Base-by-base conservation (phyloP, 2,329 filamentous ascomycete genomes). In the Bipolaris gigantea region DNA sequence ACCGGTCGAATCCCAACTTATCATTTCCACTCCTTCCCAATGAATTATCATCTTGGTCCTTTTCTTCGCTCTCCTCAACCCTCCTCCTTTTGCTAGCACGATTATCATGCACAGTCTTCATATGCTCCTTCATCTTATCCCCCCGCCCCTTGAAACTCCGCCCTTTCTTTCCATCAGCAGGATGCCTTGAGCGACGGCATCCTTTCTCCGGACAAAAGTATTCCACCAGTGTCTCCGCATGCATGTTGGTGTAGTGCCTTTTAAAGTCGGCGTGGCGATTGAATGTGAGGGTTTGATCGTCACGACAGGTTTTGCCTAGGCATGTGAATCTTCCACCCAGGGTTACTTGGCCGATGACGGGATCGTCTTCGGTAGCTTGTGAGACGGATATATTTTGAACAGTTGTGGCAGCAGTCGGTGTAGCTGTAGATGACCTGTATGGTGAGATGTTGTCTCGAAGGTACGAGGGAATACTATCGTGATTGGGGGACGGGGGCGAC, bases 121-220 rank as follows among this genome's bases (percentile, higher is more conserved):
- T 27, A 46, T 71, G 69, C 38, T 71, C 69, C 7, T 62, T 55
- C 53, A 66, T 65, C 36, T 73, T 73, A 48, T 73, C 71, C 34
- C 61, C 69, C 7, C 71, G 52, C 0, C 47, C 53, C 2, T 64
- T 64, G 43, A 73, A 73, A 40, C 69, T 64, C 6, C 65, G 50
- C 0, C 68, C 65, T 25, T 63, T 62, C 30, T 52, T 62, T 0
- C 60, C 64, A 6, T 62, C 57, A 0, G 36, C 45, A 2, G 58
- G 57, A 1, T 43, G 49, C 10, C 41, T 56, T 3, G 64, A 66
- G 5, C 69, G 60, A 0, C 43, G n/a, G 36, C 68, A 71, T 3
- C 62, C 66, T 2, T 32, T 4, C 3, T 56, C 7, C 0, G 60
- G 48, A 27, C 71, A 73, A 30, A 64, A 73, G 39, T 62, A 68